These are phyloP conservation scores for Clonostachys chloroleuca DNA, from an alignment of 2,329 filamentous ascomycete species.

Conservation along the genomic window DNA sequence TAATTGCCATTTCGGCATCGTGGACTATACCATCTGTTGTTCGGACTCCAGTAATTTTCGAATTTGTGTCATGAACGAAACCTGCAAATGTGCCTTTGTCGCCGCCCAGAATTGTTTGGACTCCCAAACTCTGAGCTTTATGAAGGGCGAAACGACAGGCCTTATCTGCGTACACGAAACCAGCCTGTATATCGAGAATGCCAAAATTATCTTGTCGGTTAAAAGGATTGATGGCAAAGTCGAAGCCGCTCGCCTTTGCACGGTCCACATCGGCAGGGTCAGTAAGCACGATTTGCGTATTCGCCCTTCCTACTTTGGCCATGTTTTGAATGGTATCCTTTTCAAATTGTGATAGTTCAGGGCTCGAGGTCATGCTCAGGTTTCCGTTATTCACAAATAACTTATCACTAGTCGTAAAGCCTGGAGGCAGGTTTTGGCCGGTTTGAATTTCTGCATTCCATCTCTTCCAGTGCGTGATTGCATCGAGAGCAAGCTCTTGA, in stretches of 20 bases:
- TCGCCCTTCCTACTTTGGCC: conserved; percentile 19
- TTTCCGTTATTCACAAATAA: conserved; percentile 33
- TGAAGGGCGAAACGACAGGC: conserved; percentile 38
- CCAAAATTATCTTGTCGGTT: conserved; percentile 16
- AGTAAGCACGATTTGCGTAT: conserved; percentile 26
- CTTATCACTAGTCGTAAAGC: conserved; percentile 24
- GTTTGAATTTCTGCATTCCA: conserved; percentile 36
- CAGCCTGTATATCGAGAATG: conserved; percentile 39
- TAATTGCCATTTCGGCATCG: conserved; percentile 14
- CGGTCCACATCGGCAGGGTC: conserved; percentile 14
- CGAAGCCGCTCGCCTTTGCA: neutral
- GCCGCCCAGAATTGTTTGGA: conserved; percentile 30
- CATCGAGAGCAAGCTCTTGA: conserved; percentile 36
- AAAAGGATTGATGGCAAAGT: too few species aligned
- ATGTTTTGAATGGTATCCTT: conserved; percentile 25
- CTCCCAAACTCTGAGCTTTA: conserved; percentile 31
- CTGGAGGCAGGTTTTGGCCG: conserved; percentile 21
- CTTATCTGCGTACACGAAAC: conserved; percentile 37
- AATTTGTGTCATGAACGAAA: conserved; percentile 9
- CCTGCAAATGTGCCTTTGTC: conserved; percentile 19
- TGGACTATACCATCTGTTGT: neutral
- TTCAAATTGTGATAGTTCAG: conserved; percentile 23
- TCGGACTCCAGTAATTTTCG: conserved; percentile 2
- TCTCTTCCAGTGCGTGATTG: conserved; percentile 29
- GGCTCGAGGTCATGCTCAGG: conserved; percentile 15